Evolutionary conservation across 164 flowering plant genomes (phyloP), one percentile per base, ranked within the genome.

Genomic region (Aristolochia fimbriata): DNA sequence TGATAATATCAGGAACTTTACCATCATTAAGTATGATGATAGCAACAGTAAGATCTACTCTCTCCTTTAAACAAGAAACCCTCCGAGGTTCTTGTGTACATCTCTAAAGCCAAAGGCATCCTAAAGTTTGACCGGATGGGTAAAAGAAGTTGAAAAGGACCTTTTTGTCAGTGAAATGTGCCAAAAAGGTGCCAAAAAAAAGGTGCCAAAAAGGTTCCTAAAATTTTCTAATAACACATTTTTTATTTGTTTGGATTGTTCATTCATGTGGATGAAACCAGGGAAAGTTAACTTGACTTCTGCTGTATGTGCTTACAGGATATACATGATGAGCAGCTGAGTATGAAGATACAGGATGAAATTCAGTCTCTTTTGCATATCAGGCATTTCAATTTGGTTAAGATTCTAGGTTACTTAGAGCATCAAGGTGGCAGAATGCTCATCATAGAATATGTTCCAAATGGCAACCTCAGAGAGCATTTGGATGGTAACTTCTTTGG

Each of bases 401-500:
- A 62, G 73, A 81, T 75, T 63, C 76, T 66, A 65, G 98, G 98
- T 22, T 87, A 37, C 67, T 68, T 90, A 73, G 88, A 84, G 77
- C 78, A 81, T 21, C 77, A 46, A 60, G 96, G 83, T 61, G 98
- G 90, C 64, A 80, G 82, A 70, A 78, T 93, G 55, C 76, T 93
- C 52, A 79, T 93, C 46, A 82, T 84, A 7, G 98, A 93, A 76
- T 82, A 84, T 72, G 98, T 93, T 51, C 80, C 97, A 15, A 89
- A 82, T 72, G 98, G 98, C 71, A 93, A 86, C 19, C 91, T 93
- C 48, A 72, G 98, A 65, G n/a, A n/a, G n/a, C n/a, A n/a, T n/a
- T n/a, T n/a, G n/a, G n/a, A n/a, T n/a, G n/a, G n/a, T n/a, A n/a
- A 89, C 25, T 55, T 24, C 16, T 24, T 52, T 24, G 6, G 19